Base-by-base conservation (phyloP, 768 basidiomycete species). In the Psilocybe cubensis region DNA sequence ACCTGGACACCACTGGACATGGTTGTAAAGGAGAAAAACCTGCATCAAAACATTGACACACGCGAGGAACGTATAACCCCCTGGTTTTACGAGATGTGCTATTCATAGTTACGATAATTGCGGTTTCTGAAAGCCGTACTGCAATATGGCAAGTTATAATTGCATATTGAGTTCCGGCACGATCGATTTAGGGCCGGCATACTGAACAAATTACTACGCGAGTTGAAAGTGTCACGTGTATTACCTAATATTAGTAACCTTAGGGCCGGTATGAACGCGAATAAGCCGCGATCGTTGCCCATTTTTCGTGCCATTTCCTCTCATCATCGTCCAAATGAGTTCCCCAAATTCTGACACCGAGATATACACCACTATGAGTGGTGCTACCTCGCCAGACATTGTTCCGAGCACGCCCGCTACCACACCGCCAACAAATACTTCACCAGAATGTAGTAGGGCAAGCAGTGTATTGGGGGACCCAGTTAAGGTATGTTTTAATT, bases 321-420 rank as follows among this genome's bases (percentile, higher is more conserved):
- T 69, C 70, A 7, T 56, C 68, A 1, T 17, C 48, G 44, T 60
- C 68, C 3, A 59, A 67, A 3, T 63, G 12, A 48, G 60, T 17
- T 59, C 64, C 11, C 61, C 56, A 45, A 56, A 21, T 53, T 54
- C 48, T 12, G 42, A 49, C 20, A 51, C 45, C 25, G 54, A 46
- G 28, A 24, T 54, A 8, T 12, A 38, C 14, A 41, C 38, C n/a
- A 27, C 20, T 18, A 12, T 10, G 3, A 58, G 44, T 35, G 27
- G 24, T 27, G 41, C 41, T 5, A 44, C 62, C n/a, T 62, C 67
- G 9, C 52, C 61, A 35, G 54, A 58, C 28, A 25, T 57, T 1
- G 56, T 52, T 18, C 40, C 67, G 9, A 73, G 70, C 54, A 65
- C 68, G 0, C 59, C 68, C 1, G 59, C 67, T 8, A 67, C 72